Base-by-base conservation (phyloP, 768 basidiomycete species). In the Lactarius pseudohatsudake region DNA sequence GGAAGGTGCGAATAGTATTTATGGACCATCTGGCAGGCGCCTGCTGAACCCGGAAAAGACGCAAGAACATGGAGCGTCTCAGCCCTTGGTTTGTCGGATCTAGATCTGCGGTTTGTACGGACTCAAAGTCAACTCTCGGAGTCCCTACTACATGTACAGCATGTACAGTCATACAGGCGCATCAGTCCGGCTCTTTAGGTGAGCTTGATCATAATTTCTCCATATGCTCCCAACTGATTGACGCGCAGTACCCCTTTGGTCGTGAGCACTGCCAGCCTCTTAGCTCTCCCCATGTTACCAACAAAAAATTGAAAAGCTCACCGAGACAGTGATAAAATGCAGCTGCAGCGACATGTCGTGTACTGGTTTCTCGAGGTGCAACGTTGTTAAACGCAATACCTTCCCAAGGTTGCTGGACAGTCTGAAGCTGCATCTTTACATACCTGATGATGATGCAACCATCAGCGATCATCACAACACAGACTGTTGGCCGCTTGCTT, bases 291-390 rank as follows among this genome's bases (percentile, higher is more conserved):
- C 20, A 59, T 36, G 13, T n/a, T 36, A 41, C 1, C 36, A n/a
- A 11, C 22, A 8, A 30, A 34, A 22, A 40, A 40, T 63, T 54
- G 41, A 38, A 54, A 54, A 62, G 26, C 76, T 41, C 65, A 92
- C 92, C 91, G 53, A 94, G 81, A 74, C 91, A 92, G 70, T 94
- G 91, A 75, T 94, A 92, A 74, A 94, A 88, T 4, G 86, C 92
- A 18, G 89, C 85, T 10, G 92, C 87, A 11, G 90, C 92, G 43
- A 94, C 89, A 72, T 87, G 90, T 11, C 84, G 81, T 4, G 88
- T 90, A 71, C 88, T 91, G 1, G 88, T 84, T 54, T 76, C 73
- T 68, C 77, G 82, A 11, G 90, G 91, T 11, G 86, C 88, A 40
- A 94, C 81, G 38, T 80, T 81, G 65, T 89, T 85, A 72, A 93